Percentiles rank a stretch among this genome's conserved stretches.
phyloP scores from a whole-genome alignment of 176 grass and related monocot species.

The Zoysia pacifica region DNA sequence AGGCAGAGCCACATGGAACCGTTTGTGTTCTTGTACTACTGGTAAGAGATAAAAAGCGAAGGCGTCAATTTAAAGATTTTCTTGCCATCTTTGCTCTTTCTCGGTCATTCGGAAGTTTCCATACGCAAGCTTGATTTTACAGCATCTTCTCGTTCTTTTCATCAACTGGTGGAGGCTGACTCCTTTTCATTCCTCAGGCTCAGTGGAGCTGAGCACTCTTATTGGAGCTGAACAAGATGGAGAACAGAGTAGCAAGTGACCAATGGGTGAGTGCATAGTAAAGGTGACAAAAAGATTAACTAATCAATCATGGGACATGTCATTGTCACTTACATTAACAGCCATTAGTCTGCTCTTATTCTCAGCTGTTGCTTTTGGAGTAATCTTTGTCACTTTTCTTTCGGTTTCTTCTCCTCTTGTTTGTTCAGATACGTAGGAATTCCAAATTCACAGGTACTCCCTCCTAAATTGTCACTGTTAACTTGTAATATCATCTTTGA shows the following conservation, averaged over 20 bases:
- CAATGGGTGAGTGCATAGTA: background rate
- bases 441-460: background rate
- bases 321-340: conserved; percentile 16
- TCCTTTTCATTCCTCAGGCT: background rate
- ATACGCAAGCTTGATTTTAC: background rate
- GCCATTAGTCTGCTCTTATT: conserved; percentile 3
- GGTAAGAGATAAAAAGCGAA: conserved; percentile 22
- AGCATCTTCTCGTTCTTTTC: conserved; percentile 16
- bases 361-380: conserved; percentile 27
- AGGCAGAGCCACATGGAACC: conserved; percentile 30
- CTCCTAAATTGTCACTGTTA: background rate
- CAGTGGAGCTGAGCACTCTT: background rate
- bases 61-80: conserved; percentile 9
- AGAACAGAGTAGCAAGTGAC: background rate
- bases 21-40: background rate
- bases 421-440: conserved; percentile 10
- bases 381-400: conserved; percentile 7
- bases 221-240: background rate
- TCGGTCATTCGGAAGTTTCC: background rate
- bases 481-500: background rate
- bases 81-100: background rate
- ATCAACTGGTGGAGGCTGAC: conserved; percentile 15
- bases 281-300: background rate
- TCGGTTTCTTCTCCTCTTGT: background rate
- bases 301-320: conserved; percentile 18